A percentile compares a stretch with the other conserved stretches of the same genome.
These are phyloP conservation scores for Davidsoniella eucalypti DNA, from an alignment of 2,329 filamentous ascomycete genomes.

Conservation along the genomic window DNA sequence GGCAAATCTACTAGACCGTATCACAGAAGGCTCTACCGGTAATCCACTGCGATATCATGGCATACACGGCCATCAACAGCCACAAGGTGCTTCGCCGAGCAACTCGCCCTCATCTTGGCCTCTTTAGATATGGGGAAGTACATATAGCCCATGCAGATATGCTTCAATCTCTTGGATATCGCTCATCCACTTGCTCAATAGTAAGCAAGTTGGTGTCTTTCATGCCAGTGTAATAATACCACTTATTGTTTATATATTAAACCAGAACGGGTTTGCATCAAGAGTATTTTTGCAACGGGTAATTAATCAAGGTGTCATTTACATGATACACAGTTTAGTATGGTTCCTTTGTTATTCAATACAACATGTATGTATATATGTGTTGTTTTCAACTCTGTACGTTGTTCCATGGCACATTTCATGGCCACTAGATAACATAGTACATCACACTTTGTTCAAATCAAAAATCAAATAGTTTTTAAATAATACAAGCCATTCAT, in stretches of 20 bases:
- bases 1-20: conserved; percentile 3
- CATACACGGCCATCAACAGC: not conserved
- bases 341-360: no score
- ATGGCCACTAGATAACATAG: no score
- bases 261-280: not conserved
- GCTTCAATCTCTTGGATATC: not conserved
- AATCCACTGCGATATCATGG: conserved; percentile 1
- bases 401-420: no score
- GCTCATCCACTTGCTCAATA: not conserved
- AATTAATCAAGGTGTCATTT: no score
- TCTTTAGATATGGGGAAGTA: not conserved
- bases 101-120: not conserved
- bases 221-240: not conserved
- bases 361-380: no score
- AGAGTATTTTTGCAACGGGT: no score
- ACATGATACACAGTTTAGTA: no score
- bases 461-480: no score
- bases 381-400: no score
- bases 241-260: not conserved
- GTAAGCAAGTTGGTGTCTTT: not conserved
- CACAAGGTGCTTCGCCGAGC: not conserved
- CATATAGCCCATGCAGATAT: not conserved
- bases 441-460: no score
- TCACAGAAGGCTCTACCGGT: conserved; percentile 1
- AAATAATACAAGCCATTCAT: no score